Base-by-base conservation (phyloP, 495 filamentous ascomycete genomes). In the Xylaria bambusicola region DNA sequence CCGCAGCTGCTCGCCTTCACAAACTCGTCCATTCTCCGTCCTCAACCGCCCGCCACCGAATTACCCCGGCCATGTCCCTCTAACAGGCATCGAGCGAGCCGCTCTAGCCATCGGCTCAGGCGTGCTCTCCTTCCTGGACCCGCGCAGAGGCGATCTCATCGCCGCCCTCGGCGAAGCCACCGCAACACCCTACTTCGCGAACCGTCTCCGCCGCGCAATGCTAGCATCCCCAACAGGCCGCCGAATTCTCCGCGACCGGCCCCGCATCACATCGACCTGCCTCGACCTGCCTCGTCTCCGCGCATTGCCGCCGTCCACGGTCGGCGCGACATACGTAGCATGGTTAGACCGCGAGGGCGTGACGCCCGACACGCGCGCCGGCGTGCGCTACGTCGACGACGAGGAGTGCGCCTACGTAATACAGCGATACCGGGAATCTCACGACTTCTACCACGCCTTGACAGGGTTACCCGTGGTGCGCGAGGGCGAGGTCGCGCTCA, bases 361-460 rank as follows among this genome's bases (percentile, higher is more conserved):
- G 2, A 88, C 88, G 1, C 93, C 94, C 0, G 95, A 98, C 73
- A 96, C 95, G 24, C 85, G 95, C 9, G 77, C 84, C 35, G 64
- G 69, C 17, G 94, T 98, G 23, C 82, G 87, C 42, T 97, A 96
- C 73, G 92, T 98, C 53, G 93, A 97, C 71, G 88, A 97, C 69
- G 86, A 86, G 52, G 94, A 98, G 70, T 96, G 91, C 71, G 94
- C 94, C 18, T 98, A 98, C 73, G 94, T 98, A 3, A 96, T 98
- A 91, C 94, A 98, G 82, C 86, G 94, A 27, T 98, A 98, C 74
- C 86, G 94, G 47, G 95, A 98, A 74, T 94, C 89, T 66, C 94
- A 98, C 73, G 94, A 98, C 70, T 98, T 98, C 80, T 98, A 96
- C 78, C 94, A 98, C 74, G 94, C 95, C 0, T 77, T 98, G 33